Percentiles rank a stretch among this genome's conserved stretches.
phyloP scores from a whole-genome alignment of 192 early-diverging fungal genomes.

The Linnemannia zychae region DNA sequence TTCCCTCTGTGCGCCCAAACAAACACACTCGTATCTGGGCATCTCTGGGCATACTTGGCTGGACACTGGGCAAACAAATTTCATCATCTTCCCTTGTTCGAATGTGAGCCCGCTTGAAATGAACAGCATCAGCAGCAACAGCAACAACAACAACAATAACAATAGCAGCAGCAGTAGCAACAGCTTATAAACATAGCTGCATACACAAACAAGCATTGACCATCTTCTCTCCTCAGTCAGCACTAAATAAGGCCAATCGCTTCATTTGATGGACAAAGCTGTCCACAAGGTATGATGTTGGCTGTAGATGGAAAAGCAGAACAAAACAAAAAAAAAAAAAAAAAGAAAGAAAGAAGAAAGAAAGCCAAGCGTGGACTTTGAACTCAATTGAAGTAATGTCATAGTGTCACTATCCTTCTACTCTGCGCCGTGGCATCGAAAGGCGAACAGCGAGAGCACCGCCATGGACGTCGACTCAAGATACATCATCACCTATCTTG shows the following conservation, averaged over 20 bases:
- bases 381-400: no score
- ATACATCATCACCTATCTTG: neutral
- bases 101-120: neutral
- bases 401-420: neutral
- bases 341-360: neutral
- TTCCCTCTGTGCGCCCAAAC: neutral
- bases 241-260: no score
- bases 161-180: no score
- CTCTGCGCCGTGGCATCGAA: neutral
- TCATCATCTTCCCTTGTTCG: neutral
- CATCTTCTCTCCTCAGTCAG: no score
- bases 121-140: no score
- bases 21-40: neutral
- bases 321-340: neutral
- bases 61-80: neutral
- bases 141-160: no score
- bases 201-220: neutral
- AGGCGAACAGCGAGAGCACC: neutral
- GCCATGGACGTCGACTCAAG: neutral
- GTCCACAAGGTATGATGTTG: no score
- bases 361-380: neutral
- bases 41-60: neutral
- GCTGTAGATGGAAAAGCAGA: no score
- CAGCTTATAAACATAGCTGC: no score
- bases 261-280: no score